Evolutionary conservation across 768 basidiomycete genomes (phyloP).

Genomic region (Zangia roseola): DNA sequence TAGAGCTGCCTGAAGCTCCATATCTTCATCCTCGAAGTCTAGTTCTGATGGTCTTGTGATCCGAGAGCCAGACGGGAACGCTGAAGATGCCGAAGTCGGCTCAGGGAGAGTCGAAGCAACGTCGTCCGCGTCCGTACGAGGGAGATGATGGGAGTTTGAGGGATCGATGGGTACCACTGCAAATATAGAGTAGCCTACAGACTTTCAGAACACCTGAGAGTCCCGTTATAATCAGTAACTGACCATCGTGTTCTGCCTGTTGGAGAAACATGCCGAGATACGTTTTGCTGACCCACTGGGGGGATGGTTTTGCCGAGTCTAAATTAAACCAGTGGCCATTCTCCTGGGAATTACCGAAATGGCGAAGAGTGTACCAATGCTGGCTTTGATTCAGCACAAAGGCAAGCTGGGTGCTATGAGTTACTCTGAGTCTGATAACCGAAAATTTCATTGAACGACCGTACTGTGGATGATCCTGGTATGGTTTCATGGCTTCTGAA

Average conservation of each 20-base stretch:
- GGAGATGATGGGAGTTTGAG: constrained; percentile 47
- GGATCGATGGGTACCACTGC: constrained; percentile 67
- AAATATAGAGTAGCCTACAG: constrained; percentile 79
- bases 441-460: constrained; percentile 16
- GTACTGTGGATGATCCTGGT: constrained; percentile 78
- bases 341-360: constrained; percentile 59
- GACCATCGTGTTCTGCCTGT: constrained; percentile 85
- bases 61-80: constrained; percentile 10
- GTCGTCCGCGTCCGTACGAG: constrained; percentile 69
- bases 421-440: constrained; percentile 6
- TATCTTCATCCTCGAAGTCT: constrained; percentile 78
- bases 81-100: constrained; percentile 36
- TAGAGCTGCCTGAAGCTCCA: constrained; percentile 82
- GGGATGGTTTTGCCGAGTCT: constrained; percentile 66
- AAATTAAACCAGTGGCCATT: constrained; percentile 86
- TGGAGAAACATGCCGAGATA: constrained; percentile 86
- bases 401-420: constrained; percentile 68
- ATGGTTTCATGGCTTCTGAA: constrained; percentile 74
- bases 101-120: constrained; percentile 64
- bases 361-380: constrained; percentile 88
- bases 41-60: constrained; percentile 11
- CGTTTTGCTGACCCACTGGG: constrained; percentile 81
- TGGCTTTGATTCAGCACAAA: constrained; percentile 85
- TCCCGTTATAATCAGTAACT: constrained; percentile 10
- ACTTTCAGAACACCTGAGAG: constrained; percentile 6